These are phyloP conservation scores for Suillus tomentosus DNA, from an alignment of 768 basidiomycete genomes.

Conservation along the genomic window DNA sequence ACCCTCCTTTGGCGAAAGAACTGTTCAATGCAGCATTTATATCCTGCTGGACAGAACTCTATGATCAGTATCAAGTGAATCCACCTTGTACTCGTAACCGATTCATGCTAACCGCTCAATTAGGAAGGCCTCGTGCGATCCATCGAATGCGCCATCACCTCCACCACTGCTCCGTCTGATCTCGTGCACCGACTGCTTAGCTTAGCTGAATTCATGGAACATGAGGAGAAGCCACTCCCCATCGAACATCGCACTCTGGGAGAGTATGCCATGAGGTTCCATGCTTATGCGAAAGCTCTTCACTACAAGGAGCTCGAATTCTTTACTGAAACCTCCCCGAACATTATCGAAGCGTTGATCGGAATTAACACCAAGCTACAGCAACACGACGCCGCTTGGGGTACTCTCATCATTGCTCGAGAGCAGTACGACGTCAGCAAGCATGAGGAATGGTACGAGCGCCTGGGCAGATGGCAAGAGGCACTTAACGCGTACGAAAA, in stretches of 20 bases:
- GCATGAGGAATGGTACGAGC: constrained; percentile 98
- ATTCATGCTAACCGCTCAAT: constrained; percentile 16
- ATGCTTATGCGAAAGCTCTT: constrained; percentile 95
- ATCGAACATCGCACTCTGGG: constrained; percentile 93
- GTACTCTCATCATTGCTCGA: constrained; percentile 86
- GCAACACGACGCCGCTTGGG: constrained; percentile 98
- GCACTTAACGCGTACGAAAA: constrained; percentile 85
- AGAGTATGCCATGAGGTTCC: constrained; percentile 89
- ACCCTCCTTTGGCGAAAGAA: constrained; percentile 89
- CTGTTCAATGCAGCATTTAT: constrained; percentile 98
- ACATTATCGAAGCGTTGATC: constrained; percentile 92
- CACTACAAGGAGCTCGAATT: constrained; percentile 99
- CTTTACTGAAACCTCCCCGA: constrained; percentile 87
- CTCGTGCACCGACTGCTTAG: constrained; percentile 90
- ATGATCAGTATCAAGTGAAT: constrained; percentile 91
- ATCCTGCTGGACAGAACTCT: constrained; percentile 95
- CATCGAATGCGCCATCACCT: constrained; percentile 83
- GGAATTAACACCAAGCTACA: constrained; percentile 96
- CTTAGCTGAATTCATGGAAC: constrained; percentile 98
- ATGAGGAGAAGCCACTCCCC: constrained; percentile 93
- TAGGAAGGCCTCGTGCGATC: constrained; percentile 94
- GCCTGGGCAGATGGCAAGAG: constrained; percentile 95
- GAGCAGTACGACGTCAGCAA: constrained; percentile 89
- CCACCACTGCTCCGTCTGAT: constrained; percentile 77
- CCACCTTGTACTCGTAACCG: constrained; percentile 1